phyloP scores from a whole-genome alignment of 1,284 basidiomycete species.

The Flammula alnicola region DNA sequence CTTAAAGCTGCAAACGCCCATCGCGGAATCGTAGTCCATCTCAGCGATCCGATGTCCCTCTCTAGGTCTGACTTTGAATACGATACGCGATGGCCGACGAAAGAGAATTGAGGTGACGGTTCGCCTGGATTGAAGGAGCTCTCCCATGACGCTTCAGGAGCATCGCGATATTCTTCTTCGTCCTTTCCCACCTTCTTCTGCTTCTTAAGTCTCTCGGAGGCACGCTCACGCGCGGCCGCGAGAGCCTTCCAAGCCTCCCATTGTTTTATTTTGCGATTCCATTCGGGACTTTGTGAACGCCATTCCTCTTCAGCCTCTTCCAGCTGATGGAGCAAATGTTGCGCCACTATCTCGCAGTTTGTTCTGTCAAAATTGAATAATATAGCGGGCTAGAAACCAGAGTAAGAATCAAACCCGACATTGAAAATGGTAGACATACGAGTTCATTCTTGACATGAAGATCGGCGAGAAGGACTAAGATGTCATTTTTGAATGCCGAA shows the following conservation, averaged over 20 bases:
- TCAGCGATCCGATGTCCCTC: slow-evolving; percentile 50
- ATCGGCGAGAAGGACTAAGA: slow-evolving; percentile 59
- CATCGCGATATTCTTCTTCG: slow-evolving; percentile 37
- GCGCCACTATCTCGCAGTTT: slow-evolving; percentile 60
- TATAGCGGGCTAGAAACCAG: slow-evolving; percentile 56
- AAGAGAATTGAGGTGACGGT: slow-evolving; percentile 63
- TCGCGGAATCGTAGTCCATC: slow-evolving; percentile 35
- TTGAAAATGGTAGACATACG: slow-evolving; percentile 40
- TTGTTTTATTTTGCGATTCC: slow-evolving; percentile 53
- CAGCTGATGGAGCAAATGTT: slow-evolving; percentile 41
- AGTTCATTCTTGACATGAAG: slow-evolving; percentile 53
- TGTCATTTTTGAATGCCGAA: slow-evolving; percentile 40
- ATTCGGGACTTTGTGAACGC: slow-evolving; percentile 50
- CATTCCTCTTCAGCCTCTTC: slow-evolving; percentile 51
- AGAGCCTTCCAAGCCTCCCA: slow-evolving; percentile 55
- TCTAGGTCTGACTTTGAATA: slow-evolving; percentile 53
- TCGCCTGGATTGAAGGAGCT: slow-evolving; percentile 60
- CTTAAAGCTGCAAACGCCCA: slow-evolving; percentile 55
- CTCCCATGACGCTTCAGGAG: slow-evolving; percentile 47
- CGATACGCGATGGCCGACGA: slow-evolving; percentile 47
- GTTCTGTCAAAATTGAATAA: slow-evolving; percentile 69
- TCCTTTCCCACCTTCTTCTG: no score
- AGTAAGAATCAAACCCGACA: slow-evolving; percentile 1
- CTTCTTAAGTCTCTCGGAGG: slow-evolving; percentile 41
- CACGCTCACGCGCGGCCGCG: slow-evolving; percentile 50